Conservation (phyloP, 2,329 filamentous ascomycete genomes). For the Lachnellula hyalina region DNA sequence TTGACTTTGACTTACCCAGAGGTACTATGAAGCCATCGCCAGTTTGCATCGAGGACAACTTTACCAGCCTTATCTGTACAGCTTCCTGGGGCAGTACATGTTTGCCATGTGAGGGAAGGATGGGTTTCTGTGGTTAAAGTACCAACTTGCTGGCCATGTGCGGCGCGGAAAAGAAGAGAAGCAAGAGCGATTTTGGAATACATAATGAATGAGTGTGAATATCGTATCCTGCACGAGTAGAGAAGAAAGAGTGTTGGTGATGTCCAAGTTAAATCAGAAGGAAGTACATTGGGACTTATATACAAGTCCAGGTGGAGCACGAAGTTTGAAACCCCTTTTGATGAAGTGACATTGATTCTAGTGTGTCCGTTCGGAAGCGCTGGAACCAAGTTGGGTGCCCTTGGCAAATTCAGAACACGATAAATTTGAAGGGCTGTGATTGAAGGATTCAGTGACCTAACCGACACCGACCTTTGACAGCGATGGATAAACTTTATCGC, state of each 20-base stretch:
- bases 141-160: conserved; percentile 43
- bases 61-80: conserved; percentile 45
- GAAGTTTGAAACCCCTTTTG: background rate
- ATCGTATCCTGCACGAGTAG: background rate
- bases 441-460: background rate
- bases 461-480: background rate
- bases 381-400: no score
- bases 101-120: conserved; percentile 47
- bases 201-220: conserved; percentile 10
- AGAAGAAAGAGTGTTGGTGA: conserved; percentile 2
- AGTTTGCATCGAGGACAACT: conserved; percentile 51
- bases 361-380: no score
- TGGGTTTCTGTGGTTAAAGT: conserved; percentile 43
- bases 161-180: conserved; percentile 37
- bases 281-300: background rate
- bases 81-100: conserved; percentile 41
- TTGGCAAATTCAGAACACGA: no score
- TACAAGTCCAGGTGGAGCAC: no score
- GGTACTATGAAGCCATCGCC: conserved; percentile 49
- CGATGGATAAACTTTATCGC: conserved; percentile 10
- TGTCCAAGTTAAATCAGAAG: background rate
- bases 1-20: background rate
- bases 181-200: conserved; percentile 28
- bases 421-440: background rate
- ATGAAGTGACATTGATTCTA: background rate